Percentiles rank a stretch among this genome's conserved stretches.
phyloP scores from a whole-genome alignment of 2,329 filamentous ascomycete genomes.

The Colletotrichum abscissum region DNA sequence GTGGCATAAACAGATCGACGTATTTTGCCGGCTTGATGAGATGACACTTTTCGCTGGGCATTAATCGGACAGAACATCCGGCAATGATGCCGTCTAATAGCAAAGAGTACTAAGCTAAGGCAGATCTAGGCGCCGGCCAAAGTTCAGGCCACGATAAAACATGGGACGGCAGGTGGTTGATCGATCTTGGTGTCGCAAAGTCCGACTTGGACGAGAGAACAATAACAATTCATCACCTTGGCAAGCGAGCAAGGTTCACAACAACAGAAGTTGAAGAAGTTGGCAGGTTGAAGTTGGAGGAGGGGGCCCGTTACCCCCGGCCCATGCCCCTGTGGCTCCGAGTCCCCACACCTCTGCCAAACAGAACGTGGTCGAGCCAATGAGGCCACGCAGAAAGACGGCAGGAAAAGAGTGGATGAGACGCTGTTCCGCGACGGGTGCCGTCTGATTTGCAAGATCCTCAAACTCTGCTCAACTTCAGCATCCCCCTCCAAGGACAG shows the following conservation, averaged over 20 bases:
- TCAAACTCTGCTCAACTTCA: constrained; percentile 35
- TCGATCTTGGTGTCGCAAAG: not conserved
- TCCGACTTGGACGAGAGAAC: not conserved
- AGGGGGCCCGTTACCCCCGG: not conserved
- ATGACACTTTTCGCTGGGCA: not conserved
- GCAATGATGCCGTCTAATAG: not conserved
- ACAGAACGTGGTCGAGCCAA: constrained; percentile 26
- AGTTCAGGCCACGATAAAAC: not conserved
- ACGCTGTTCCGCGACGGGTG: constrained; percentile 32
- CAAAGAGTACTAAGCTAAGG: not conserved
- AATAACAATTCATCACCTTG: no score
- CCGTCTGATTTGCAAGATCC: constrained; percentile 31
- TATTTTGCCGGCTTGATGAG: not conserved
- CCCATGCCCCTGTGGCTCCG: not conserved
- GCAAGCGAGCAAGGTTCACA: not conserved
- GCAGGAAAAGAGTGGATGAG: constrained; percentile 25
- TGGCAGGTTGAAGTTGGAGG: not conserved
- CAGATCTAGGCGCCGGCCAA: not conserved
- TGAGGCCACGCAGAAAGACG: not conserved
- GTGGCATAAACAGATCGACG: not conserved
- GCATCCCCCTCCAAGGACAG: not conserved
- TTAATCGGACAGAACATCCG: not conserved
- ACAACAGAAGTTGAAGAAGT: not conserved
- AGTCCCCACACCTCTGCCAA: not conserved
- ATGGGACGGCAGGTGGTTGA: not conserved